Evolutionary conservation across 1,139 yeast species (phyloP), one percentile per base, ranked within the genome.

Genomic region (Groenewaldozyma auringiensis): DNA sequence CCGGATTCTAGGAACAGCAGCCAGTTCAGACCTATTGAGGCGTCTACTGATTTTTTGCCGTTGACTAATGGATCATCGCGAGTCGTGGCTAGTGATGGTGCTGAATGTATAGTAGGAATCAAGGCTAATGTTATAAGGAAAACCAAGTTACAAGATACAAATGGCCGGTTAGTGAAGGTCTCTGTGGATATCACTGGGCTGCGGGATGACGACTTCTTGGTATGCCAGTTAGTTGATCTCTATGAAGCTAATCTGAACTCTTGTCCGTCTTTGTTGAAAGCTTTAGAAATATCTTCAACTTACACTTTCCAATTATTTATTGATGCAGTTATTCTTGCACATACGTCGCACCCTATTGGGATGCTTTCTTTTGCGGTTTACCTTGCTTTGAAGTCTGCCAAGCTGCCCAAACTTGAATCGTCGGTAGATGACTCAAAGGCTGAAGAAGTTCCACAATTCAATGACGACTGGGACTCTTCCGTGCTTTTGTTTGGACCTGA

Each of bases 11-110:
- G 98, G 54, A 67, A 72, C 3, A 71, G 70, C 13, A 70, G 74
- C 50, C 96, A 88, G 63, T 84, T 83, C 61, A 74, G 96, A 52
- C 96, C 96, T 0, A 65, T 89, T 41, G 94, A 87, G 57, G 86
- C 95, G 4, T 79, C 79, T 25, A 80, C 88, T 3, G 81, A 83
- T 45, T 83, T 88, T 57, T 70, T 89, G 50, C 94, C 95, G 0
- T 78, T 82, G 40, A 83, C 96, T 6, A 86, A 89, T 66, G 98
- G 98, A 17, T 87, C 96, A 4, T 84, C 96, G 1, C 74, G 95
- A 66, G 78, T 89, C 33, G 74, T 89, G 56, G 75, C 87, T 34
- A 76, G 84, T 48, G 96, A 89, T 63, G 96, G 97, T 20, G 79
- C 88, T 55, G 97, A 89, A 64, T 87, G 96, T 60, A 81, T 89